phyloP scores from a whole-genome alignment of 1,139 yeast species.

The Nakaseomyces sp. region DNA sequence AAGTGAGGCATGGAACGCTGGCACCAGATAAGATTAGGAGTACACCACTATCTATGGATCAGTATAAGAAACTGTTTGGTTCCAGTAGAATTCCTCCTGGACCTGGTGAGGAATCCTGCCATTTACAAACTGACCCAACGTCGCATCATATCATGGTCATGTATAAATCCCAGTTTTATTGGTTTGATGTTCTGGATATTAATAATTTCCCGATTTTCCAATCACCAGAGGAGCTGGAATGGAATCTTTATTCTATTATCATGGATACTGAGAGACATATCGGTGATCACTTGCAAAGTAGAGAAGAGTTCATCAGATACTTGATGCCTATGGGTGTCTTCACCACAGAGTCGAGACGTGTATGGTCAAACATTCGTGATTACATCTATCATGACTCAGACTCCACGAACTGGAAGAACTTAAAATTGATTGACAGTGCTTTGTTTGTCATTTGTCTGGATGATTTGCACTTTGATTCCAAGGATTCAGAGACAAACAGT shows the following conservation, averaged over 20 bases:
- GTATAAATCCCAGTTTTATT: conserved; percentile 80
- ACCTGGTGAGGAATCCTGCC: conserved; percentile 49
- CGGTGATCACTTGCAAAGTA: conserved; percentile 24
- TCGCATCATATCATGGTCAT: conserved; percentile 79
- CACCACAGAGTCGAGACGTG: conserved; percentile 78
- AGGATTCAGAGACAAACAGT: conserved; percentile 34
- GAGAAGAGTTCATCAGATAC: conserved; percentile 31
- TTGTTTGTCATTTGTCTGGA: conserved; percentile 75
- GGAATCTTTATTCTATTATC: conserved; percentile 67
- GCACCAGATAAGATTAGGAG: conserved; percentile 64
- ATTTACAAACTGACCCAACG: conserved; percentile 68
- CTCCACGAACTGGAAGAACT: conserved; percentile 55
- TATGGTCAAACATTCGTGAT: conserved; percentile 72
- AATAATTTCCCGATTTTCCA: conserved; percentile 55
- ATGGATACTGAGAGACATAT: conserved; percentile 47
- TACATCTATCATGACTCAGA: conserved; percentile 37
- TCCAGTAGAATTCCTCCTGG: conserved; percentile 77
- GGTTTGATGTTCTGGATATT: conserved; percentile 83
- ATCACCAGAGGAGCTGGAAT: conserved; percentile 63
- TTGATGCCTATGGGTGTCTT: conserved; percentile 82
- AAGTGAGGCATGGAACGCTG: conserved; percentile 64
- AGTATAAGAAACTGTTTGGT: conserved; percentile 76
- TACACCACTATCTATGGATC: conserved; percentile 79
- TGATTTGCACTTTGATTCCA: conserved; percentile 56
- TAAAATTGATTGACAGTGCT: conserved; percentile 69